A percentile compares a stretch with the other conserved stretches of the same genome.
Conservation (phyloP, 106 monocot species). For the Acanthochlamys bracteata region DNA sequence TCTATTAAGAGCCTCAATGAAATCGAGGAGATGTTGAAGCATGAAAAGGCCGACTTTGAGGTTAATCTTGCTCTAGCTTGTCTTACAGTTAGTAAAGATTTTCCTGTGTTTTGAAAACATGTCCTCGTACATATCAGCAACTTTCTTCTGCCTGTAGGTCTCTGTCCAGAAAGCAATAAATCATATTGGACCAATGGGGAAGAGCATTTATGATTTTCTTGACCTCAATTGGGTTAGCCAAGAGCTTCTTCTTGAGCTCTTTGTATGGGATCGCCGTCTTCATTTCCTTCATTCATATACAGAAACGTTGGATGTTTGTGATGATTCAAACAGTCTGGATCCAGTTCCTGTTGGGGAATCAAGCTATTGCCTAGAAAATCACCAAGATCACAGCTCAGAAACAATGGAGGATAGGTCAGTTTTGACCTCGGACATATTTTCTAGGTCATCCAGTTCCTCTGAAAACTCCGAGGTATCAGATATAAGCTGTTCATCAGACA, state of each 20-base stretch:
- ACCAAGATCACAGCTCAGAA: constrained; percentile 9
- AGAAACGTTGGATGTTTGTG: constrained; percentile 4
- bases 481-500: background rate
- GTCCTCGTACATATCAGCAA: too few species aligned
- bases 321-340: background rate
- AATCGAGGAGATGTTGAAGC: constrained; percentile 48
- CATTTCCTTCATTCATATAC: constrained; percentile 22
- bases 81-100: background rate
- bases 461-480: constrained; percentile 1
- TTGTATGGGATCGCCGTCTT: constrained; percentile 83
- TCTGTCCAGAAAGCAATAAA: constrained; percentile 30
- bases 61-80: constrained; percentile 16
- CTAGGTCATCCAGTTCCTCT: too few species aligned
- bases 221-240: constrained; percentile 46
- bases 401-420: constrained; percentile 3
- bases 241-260: constrained; percentile 69
- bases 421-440: too few species aligned
- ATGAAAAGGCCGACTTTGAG: constrained; percentile 74
- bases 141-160: constrained; percentile 23
- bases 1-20: constrained; percentile 34
- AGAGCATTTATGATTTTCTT: constrained; percentile 27
- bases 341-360: constrained; percentile 11
- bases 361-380: constrained; percentile 5
- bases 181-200: constrained; percentile 7
- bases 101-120: too few species aligned